A percentile compares a stretch with the other conserved stretches of the same genome.
Evolutionary conservation across 805 yeast genomes (phyloP).

Genomic region (Saturnispora halmiae): DNA sequence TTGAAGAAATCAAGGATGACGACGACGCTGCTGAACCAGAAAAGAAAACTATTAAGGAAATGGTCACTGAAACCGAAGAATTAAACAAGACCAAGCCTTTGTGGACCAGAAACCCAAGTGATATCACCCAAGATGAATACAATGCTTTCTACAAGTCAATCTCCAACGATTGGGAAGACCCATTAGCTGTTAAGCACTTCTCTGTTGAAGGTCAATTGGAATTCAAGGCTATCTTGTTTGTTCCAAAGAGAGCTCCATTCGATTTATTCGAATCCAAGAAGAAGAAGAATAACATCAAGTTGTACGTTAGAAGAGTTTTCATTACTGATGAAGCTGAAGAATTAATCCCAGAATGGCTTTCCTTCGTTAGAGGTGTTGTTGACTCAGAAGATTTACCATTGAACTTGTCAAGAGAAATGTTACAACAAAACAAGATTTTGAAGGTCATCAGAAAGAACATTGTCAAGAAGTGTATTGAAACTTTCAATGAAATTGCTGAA

Average conservation of each 20-base stretch:
- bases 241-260: constrained; percentile 99
- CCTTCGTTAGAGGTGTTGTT: constrained; percentile 97
- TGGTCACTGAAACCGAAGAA: constrained; percentile 93
- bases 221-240: constrained; percentile 93
- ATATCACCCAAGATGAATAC: constrained; percentile 96
- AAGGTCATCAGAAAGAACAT: constrained; percentile 99
- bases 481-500: constrained; percentile 98
- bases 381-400: constrained; percentile 99
- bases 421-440: constrained; percentile 99
- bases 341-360: constrained; percentile 97
- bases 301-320: constrained; percentile 98
- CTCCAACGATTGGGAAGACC: constrained; percentile 99
- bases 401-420: constrained; percentile 99
- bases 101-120: constrained; percentile 99
- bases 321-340: constrained; percentile 99
- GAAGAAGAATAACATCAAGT: constrained; percentile 98
- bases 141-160: constrained; percentile 98
- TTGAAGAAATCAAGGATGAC: constrained; percentile 44
- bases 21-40: constrained; percentile 55
- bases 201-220: constrained; percentile 99
- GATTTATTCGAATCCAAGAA: constrained; percentile 96
- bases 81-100: constrained; percentile 97
- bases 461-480: constrained; percentile 95
- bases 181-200: constrained; percentile 98
- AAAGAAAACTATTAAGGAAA: constrained; percentile 85